Base-by-base conservation (phyloP, 2,329 filamentous ascomycete genomes). In the Xylaria multiplex region DNA sequence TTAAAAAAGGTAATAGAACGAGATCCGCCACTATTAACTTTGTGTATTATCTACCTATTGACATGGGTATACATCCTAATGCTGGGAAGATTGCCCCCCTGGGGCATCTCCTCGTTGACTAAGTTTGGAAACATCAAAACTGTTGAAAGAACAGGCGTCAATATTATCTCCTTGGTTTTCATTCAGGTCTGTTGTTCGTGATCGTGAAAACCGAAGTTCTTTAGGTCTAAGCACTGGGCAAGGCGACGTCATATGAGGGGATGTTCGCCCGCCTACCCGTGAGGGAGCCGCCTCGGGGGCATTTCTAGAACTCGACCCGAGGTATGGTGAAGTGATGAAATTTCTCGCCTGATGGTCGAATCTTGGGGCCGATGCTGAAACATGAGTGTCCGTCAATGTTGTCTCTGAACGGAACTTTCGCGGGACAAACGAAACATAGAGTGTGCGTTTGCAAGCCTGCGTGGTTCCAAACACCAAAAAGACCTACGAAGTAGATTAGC, bases 391-490 rank as follows among this genome's bases (percentile, higher is more conserved):
- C 1, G 19, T 16, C 11, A 3, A 43, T 13, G 7, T 22, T 16
- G 48, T 27, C 13, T 22, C 48, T 40, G 11, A 56, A 24, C 69
- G 71, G 35, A 74, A 69, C 19, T 35, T 60, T 14, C 62, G 70
- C 8, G 72, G 73, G 3, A 73, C 30, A 35, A 74, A 70, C 2
- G 46, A 64, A 5, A 50, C 37, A 42, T 70, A 70, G 37, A 74
- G 62, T 0, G 66, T 69, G 37, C 64, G 64, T 46, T 66, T 64
- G 27, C 70, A 74, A 27, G 65, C 71, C 14, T 65, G 65, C 4
- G 73, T 74, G 7, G 73, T 74, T 8, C 73, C 73, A 42, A 74
- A 74, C 6, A 74, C 73, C 16, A 74, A 49, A 56, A 74, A 73
- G 2, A 70, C 66, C 72, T 74, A 3, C 0, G 16, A 30, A 0